These are phyloP conservation scores for Lenzites betulinus DNA, from an alignment of 768 basidiomycete genomes.

Conservation along the genomic window DNA sequence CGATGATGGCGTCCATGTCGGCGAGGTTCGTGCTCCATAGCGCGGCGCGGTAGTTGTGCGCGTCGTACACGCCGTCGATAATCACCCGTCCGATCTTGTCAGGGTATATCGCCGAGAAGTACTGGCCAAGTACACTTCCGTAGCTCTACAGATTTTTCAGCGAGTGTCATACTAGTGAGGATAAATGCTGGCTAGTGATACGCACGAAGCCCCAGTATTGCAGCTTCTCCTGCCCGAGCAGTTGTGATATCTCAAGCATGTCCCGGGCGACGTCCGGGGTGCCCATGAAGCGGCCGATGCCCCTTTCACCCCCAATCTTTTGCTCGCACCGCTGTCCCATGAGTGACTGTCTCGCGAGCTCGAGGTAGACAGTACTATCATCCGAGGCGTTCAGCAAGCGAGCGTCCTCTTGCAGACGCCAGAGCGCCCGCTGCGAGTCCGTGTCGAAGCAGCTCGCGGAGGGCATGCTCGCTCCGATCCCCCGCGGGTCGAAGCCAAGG, in stretches of 20 bases:
- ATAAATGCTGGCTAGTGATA: neutral
- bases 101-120: constrained; percentile 36
- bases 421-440: constrained; percentile 12
- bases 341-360: constrained; percentile 8
- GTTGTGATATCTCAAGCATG: constrained; percentile 33
- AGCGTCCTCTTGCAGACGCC: constrained; percentile 13
- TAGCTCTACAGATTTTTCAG: constrained; percentile 17
- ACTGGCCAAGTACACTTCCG: constrained; percentile 24
- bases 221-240: constrained; percentile 33
- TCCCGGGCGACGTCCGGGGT: constrained; percentile 34
- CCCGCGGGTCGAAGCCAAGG: constrained; percentile 27
- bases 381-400: constrained; percentile 17
- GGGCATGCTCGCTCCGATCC: constrained; percentile 24
- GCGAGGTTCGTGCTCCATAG: constrained; percentile 28
- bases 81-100: constrained; percentile 34
- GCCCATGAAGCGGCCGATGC: constrained; percentile 26
- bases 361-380: constrained; percentile 1
- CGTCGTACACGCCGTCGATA: constrained; percentile 36
- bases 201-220: constrained; percentile 35
- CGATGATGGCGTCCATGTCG: constrained; percentile 28
- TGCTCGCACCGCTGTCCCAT: constrained; percentile 14
- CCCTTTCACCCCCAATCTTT: constrained; percentile 23
- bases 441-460: constrained; percentile 18
- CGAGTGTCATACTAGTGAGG: neutral
- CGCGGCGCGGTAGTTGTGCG: constrained; percentile 23